Conservation (phyloP, 1,284 basidiomycete species). For the Athelia psychrophila region DNA sequence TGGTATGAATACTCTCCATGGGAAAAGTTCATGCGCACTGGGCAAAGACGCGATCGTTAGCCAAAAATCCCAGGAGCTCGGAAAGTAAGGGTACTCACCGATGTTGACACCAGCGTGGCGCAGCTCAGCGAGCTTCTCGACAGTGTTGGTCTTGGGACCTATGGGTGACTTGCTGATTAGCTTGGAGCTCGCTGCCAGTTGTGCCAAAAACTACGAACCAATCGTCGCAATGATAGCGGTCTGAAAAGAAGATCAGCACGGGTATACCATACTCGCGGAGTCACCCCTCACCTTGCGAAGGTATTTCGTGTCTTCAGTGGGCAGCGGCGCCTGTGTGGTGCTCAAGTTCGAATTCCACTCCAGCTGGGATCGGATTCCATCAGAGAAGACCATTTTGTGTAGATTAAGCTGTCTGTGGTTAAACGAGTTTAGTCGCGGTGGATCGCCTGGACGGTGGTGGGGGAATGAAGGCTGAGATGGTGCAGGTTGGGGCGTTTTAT, state of each 20-base stretch:
- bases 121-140: slow-evolving; percentile 82
- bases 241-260: slow-evolving; percentile 37
- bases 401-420: too few species aligned
- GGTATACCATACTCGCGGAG: slow-evolving; percentile 1
- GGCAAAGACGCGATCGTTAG: too few species aligned
- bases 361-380: slow-evolving; percentile 76
- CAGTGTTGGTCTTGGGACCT: slow-evolving; percentile 91
- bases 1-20: slow-evolving; percentile 97
- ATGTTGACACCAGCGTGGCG: slow-evolving; percentile 93
- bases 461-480: too few species aligned
- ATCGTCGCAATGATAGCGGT: slow-evolving; percentile 97
- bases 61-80: too few species aligned
- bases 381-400: slow-evolving; percentile 19
- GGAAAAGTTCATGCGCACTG: slow-evolving; percentile 98
- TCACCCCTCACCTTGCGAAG: slow-evolving; percentile 75
- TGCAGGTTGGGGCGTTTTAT: too few species aligned
- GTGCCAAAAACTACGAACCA: slow-evolving; percentile 44
- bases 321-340: slow-evolving; percentile 64
- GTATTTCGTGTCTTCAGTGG: slow-evolving; percentile 78
- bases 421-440: too few species aligned
- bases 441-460: too few species aligned
- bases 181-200: slow-evolving; percentile 2
- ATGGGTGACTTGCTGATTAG: slow-evolving; percentile 13
- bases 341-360: slow-evolving; percentile 87
- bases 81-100: slow-evolving; percentile 54